Evolutionary conservation across 2,329 filamentous ascomycete genomes (phyloP), one percentile per base, ranked within the genome.

Genomic region (Kalaharituber pfeilii): DNA sequence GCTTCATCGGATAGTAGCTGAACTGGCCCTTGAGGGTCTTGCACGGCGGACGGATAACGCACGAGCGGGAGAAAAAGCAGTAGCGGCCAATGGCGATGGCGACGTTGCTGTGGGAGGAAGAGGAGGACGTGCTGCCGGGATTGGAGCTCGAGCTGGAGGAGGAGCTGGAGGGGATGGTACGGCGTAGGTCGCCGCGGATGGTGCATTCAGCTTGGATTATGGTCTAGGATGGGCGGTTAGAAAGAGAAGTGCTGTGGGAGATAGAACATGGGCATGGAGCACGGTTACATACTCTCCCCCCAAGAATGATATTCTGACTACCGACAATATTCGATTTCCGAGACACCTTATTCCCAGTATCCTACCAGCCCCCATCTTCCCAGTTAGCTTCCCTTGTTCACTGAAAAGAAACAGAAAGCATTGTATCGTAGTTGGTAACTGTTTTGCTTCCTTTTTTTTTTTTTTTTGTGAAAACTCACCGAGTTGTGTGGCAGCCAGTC

Each of bases 321-420:
- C 91, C 91, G 65, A 94, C 84, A 63, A 98, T 86, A 66, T 83
- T 81, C 58, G 86, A 85, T 62, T 86, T 86, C 62, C 91, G 86
- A 36, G 88, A 89, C 65, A 98, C 91, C 72, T 96, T 96, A 77
- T 98, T 98, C 62, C 91, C 91, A 2, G 88, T 94, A 71, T 96
- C 89, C 88, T 94, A 62, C 18, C 42, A 5, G 20, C 4, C 30
- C 5, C 33, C 1, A 9, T 39, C 3, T n/a, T n/a, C n/a, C n/a
- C n/a, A 5, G 33, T 39, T 39, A 39, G 33, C 33, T 18, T 1
- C 4, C 30, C 30, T 36, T 11, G 11, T 11, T 36, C n/a, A 9
- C n/a, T 36, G 30, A 1, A 3, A 36, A 3, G n/a, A 36, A 1
- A 2, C 1, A n/a, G n/a, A n/a, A n/a, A n/a, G n/a, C n/a, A n/a